A percentile compares a stretch with the other conserved stretches of the same genome.
Evolutionary conservation across 2,329 filamentous ascomycete genomes (phyloP).

Genomic region (Sclerotinia trifoliorum): DNA sequence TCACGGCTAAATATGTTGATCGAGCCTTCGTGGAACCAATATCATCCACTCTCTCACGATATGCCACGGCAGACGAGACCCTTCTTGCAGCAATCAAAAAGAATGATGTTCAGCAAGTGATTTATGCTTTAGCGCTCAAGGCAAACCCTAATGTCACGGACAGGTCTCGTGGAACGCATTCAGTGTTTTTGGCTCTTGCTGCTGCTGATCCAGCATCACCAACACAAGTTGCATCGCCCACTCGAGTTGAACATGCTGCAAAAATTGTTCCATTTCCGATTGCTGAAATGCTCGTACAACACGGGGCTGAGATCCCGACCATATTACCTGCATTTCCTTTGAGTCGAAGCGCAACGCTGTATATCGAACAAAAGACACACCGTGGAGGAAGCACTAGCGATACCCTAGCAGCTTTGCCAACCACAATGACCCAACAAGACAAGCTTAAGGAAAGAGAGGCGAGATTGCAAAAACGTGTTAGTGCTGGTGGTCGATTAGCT

Average conservation of each 20-base stretch:
- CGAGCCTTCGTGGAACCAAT: slow-evolving; percentile 76
- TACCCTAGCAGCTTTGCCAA: slow-evolving; percentile 61
- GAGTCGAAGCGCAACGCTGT: slow-evolving; percentile 74
- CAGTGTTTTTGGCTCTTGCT: slow-evolving; percentile 85
- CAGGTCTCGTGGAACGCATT: slow-evolving; percentile 82
- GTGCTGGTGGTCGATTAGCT: slow-evolving; percentile 71
- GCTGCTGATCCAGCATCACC: slow-evolving; percentile 88
- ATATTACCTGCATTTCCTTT: slow-evolving; percentile 79
- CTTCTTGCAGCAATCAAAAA: slow-evolving; percentile 91
- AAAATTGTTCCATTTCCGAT: slow-evolving; percentile 75
- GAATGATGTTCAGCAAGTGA: slow-evolving; percentile 90
- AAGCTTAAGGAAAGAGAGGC: slow-evolving; percentile 64
- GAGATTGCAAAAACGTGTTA: slow-evolving; percentile 74
- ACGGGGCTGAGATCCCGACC: slow-evolving; percentile 82
- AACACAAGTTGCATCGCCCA: slow-evolving; percentile 48
- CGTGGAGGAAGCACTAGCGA: slow-evolving; percentile 49
- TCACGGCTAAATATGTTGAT: slow-evolving; percentile 92
- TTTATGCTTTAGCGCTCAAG: slow-evolving; percentile 82
- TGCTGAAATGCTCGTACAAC: slow-evolving; percentile 88
- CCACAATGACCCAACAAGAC: slow-evolving; percentile 47
- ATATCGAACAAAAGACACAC: slow-evolving; percentile 75
- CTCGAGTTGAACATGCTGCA: slow-evolving; percentile 41
- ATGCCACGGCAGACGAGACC: slow-evolving; percentile 78
- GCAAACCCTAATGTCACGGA: slow-evolving; percentile 87
- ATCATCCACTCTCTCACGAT: slow-evolving; percentile 71